phyloP scores from a whole-genome alignment of 768 basidiomycete species.

The Boletus rufocinnamomeus region DNA sequence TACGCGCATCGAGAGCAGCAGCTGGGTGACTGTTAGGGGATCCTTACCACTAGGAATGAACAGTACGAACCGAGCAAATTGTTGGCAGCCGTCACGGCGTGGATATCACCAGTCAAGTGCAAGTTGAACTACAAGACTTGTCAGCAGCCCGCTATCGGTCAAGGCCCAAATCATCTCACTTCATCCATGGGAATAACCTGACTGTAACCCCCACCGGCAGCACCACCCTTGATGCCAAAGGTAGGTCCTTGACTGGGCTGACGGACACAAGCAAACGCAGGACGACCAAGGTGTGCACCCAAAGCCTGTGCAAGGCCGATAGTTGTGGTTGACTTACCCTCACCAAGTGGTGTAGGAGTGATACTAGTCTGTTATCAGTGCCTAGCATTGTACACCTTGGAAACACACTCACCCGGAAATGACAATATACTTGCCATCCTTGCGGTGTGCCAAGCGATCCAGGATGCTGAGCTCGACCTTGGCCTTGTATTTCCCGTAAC shows the following conservation, averaged over 20 bases:
- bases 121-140: constrained; percentile 74
- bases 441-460: constrained; percentile 79
- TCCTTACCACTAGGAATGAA: neutral
- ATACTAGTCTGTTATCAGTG: constrained; percentile 51
- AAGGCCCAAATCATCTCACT: constrained; percentile 39
- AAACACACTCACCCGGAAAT: constrained; percentile 71
- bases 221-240: constrained; percentile 99
- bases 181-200: constrained; percentile 99
- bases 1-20: constrained; percentile 94
- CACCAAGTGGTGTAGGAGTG: constrained; percentile 94
- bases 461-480: constrained; percentile 92
- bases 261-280: constrained; percentile 93
- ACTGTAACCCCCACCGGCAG: constrained; percentile 97
- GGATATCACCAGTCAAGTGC: constrained; percentile 95
- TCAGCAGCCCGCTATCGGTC: constrained; percentile 6
- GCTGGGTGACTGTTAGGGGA: constrained; percentile 47
- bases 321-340: constrained; percentile 98
- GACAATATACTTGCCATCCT: constrained; percentile 94
- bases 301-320: constrained; percentile 96
- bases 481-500: constrained; percentile 95
- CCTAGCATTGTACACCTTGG: neutral
- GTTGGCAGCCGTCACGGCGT: constrained; percentile 96
- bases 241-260: constrained; percentile 99
- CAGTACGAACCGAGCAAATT: constrained; percentile 76
- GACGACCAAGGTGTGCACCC: constrained; percentile 90